Base-by-base conservation (phyloP, 306 rosid species). In the Acacia confusa region DNA sequence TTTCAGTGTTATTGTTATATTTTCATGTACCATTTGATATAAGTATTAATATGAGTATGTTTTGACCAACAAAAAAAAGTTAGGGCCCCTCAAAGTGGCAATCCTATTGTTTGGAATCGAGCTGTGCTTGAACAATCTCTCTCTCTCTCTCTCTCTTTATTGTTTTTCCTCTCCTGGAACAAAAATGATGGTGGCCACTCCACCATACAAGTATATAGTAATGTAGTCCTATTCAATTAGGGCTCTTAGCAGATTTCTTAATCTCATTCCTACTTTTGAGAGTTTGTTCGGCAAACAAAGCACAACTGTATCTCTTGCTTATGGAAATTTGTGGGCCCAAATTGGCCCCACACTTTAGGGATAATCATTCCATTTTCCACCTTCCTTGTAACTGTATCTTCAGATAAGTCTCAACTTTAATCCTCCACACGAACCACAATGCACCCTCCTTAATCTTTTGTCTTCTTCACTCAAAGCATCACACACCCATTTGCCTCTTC, bases 281-380 rank as follows among this genome's bases (percentile, higher is more conserved):
- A 60, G 17, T 76, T n/a, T 72, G 86, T 84, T 84, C 45, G 88
- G 90, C 86, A 76, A 75, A 76, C 86, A 76, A 75, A 76, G 70
- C 73, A 52, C 85, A 79, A 81, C 84, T 52, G 6, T 19, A 4
- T 15, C 83, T 78, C 58, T 47, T 81, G 66, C 75, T n/a, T 48
- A 25, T 60, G 55, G 68, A 70, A 80, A 52, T 48, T 65, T 65
- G 89, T 74, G 90, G 95, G 88, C 65, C 92, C 85, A 55, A 32
- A 58, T 63, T 43, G 83, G 81, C 84, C 74, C 14, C 83, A 82
- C 85, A 81, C 91, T 89, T 85, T 87, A 79, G 76, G 66, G 52
- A 76, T 82, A 73, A 79, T 80, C 41, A 70, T 81, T 20, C 64
- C 63, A 53, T 9, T 9, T 53, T 55, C 79, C 88, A 81, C 48